Evolutionary conservation across 495 filamentous ascomycete genomes (phyloP).

Genomic region (Penicillium crystallinum): DNA sequence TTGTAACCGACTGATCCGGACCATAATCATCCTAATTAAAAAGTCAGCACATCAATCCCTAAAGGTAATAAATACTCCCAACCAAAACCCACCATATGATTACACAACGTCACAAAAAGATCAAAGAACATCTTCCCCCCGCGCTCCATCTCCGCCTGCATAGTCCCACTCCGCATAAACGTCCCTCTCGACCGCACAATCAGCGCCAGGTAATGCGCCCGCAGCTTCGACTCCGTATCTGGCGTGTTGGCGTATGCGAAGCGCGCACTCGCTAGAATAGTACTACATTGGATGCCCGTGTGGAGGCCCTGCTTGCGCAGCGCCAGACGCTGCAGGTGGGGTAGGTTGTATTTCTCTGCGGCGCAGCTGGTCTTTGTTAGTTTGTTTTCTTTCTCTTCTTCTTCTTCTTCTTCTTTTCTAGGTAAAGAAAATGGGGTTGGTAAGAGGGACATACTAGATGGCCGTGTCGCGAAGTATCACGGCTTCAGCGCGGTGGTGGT

Average conservation of each 20-base stretch:
- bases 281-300: conserved; percentile 73
- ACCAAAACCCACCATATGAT: conserved; percentile 61
- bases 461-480: conserved; percentile 81
- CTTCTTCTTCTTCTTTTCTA: too few relatives aligned
- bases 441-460: conserved; percentile 54
- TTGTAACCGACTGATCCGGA: conserved; percentile 15
- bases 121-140: conserved; percentile 89
- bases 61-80: background rate
- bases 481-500: conserved; percentile 56
- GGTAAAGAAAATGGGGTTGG: too few relatives aligned
- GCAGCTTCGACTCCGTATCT: conserved; percentile 78
- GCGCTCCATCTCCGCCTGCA: conserved; percentile 90
- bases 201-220: conserved; percentile 87
- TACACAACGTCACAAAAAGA: conserved; percentile 87
- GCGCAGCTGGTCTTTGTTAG: conserved; percentile 53
- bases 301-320: conserved; percentile 84
- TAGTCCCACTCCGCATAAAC: conserved; percentile 92
- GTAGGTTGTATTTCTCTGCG: conserved; percentile 73
- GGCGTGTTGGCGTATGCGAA: conserved; percentile 88
- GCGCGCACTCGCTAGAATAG: conserved; percentile 75
- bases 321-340: conserved; percentile 75
- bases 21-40: conserved; percentile 24
- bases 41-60: conserved; percentile 1
- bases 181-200: conserved; percentile 80
- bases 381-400: background rate